Evolutionary conservation across 371 early-diverging fungal genomes (phyloP).

Genomic region (Amoeboaphelidium protococcarum): DNA sequence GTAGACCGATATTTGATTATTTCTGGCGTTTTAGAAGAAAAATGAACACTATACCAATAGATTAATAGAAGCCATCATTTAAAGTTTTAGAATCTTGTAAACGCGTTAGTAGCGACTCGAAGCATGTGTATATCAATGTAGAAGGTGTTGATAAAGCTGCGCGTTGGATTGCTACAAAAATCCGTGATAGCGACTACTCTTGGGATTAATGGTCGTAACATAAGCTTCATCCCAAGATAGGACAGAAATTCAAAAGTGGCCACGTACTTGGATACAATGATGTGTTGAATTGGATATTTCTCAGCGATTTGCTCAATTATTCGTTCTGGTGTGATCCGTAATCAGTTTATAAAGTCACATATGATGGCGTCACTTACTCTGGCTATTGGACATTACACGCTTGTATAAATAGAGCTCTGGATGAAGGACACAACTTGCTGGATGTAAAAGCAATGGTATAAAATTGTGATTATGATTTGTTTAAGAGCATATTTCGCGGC

Average conservation of each 20-base stretch:
- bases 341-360: conserved; percentile 26
- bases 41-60: too few species aligned
- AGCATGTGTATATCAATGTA: neutral
- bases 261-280: too few species aligned
- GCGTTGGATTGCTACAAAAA: neutral
- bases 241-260: too few species aligned
- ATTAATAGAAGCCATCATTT: too few species aligned
- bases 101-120: too few species aligned
- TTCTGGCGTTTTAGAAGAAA: neutral
- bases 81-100: too few species aligned
- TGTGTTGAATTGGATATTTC: conserved; percentile 21
- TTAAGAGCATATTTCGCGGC: conserved; percentile 30
- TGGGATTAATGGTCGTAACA: neutral
- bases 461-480: conserved; percentile 18
- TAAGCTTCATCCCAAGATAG: neutral
- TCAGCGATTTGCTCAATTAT: conserved; percentile 59
- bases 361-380: conserved; percentile 26
- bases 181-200: neutral
- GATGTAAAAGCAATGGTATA: conserved; percentile 16
- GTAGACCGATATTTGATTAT: neutral
- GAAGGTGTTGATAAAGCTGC: neutral
- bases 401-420: conserved; percentile 36
- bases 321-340: conserved; percentile 51
- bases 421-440: conserved; percentile 30
- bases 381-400: conserved; percentile 74